Percentiles rank a stretch among this genome's conserved stretches.
phyloP scores from a whole-genome alignment of 2,329 filamentous ascomycete genomes.

The Aspergillus brunneoviolaceus region DNA sequence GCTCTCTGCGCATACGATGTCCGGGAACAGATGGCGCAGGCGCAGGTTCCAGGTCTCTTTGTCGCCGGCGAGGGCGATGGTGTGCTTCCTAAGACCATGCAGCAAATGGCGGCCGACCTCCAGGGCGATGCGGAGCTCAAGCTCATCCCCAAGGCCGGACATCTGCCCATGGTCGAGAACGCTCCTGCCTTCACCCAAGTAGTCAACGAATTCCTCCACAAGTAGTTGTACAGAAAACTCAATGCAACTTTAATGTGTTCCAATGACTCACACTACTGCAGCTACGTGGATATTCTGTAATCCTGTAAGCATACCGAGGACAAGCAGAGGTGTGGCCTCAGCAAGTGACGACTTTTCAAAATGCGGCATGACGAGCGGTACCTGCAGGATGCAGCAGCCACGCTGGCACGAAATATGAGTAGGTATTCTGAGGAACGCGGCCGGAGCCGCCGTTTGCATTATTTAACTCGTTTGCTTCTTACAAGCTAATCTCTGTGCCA shows the following conservation, averaged over 20 bases:
- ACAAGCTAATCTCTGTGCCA: too few relatives aligned
- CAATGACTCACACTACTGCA: background rate
- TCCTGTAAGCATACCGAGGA: too few relatives aligned
- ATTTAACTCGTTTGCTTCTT: too few relatives aligned
- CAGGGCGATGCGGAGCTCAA: slow-evolving; percentile 61
- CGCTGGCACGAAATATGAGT: too few relatives aligned
- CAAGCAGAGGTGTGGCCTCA: too few relatives aligned
- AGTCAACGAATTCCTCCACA: slow-evolving; percentile 57
- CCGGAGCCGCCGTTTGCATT: too few relatives aligned
- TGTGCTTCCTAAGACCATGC: slow-evolving; percentile 76
- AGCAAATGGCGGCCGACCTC: slow-evolving; percentile 63
- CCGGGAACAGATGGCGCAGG: slow-evolving; percentile 42
- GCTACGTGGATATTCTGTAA: too few relatives aligned
- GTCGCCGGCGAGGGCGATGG: slow-evolving; percentile 73
- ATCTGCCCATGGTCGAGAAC: slow-evolving; percentile 81
- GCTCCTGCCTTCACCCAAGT: slow-evolving; percentile 66
- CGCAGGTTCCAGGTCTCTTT: slow-evolving; percentile 55
- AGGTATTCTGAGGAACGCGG: too few relatives aligned
- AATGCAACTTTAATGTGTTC: slow-evolving; percentile 88
- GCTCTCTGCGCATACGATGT: slow-evolving; percentile 55
- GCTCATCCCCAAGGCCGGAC: slow-evolving; percentile 69
- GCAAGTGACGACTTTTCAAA: too few relatives aligned
- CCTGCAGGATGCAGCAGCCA: too few relatives aligned
- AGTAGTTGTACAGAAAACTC: slow-evolving; percentile 73
- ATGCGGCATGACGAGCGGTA: too few relatives aligned